Conservation (phyloP, 1,139 yeast species). For the Protomyces macrosporus region DNA sequence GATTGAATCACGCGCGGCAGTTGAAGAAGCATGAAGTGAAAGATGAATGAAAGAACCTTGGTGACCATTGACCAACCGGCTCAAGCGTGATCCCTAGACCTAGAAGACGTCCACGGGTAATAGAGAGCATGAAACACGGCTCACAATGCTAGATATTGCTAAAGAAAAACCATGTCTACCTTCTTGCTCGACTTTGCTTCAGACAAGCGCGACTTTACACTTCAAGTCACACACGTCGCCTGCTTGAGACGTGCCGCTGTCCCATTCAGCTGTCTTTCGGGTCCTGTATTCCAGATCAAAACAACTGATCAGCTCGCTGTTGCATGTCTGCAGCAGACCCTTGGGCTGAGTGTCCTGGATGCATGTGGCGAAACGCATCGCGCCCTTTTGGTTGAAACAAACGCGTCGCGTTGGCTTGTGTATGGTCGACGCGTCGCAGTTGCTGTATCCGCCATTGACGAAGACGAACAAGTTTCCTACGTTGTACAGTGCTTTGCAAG, state of each 20-base stretch:
- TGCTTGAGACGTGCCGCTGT: neutral
- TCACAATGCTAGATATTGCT: no score
- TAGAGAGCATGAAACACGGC: no score
- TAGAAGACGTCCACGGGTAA: no score
- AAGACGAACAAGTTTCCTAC: neutral
- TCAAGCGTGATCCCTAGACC: no score
- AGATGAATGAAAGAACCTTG: neutral
- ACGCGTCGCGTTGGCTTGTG: conserved; percentile 16
- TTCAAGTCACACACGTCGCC: conserved; percentile 5
- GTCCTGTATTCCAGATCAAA: neutral
- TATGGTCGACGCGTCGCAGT: neutral
- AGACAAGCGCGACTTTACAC: conserved; percentile 6
- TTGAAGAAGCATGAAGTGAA: neutral
- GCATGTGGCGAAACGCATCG: conserved; percentile 6
- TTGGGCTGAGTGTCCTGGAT: neutral
- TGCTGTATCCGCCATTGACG: neutral
- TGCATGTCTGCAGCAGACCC: neutral
- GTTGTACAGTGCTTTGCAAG: neutral
- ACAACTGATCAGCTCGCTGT: conserved; percentile 18
- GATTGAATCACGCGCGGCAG: neutral
- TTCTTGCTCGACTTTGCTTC: conserved; percentile 9
- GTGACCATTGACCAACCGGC: no score
- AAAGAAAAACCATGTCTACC: neutral
- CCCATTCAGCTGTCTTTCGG: conserved; percentile 1
- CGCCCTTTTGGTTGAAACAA: conserved; percentile 6